Conservation (phyloP, 1,284 basidiomycete genomes). For the Rhodofomes roseus region DNA sequence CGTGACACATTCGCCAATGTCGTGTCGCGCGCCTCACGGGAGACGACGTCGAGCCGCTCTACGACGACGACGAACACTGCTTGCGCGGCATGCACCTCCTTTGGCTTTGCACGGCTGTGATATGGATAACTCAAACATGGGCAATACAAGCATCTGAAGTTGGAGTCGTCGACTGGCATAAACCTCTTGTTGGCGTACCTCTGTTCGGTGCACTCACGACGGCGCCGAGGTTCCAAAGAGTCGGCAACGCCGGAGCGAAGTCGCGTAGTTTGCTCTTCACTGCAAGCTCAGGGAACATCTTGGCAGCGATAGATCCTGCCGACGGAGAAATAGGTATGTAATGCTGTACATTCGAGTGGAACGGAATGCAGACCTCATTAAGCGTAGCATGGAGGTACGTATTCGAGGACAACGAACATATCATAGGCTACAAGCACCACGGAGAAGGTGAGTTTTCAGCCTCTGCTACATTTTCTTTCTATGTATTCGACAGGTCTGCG, state of each 20-base stretch:
- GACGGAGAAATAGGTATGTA: slow-evolving; percentile 73
- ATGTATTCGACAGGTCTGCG: no score
- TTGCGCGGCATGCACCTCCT: background rate
- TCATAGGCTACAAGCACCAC: slow-evolving; percentile 66
- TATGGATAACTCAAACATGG: background rate
- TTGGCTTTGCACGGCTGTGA: background rate
- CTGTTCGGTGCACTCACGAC: slow-evolving; percentile 42
- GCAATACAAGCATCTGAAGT: slow-evolving; percentile 66
- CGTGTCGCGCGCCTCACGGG: background rate
- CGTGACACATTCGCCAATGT: background rate
- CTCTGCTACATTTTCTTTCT: background rate
- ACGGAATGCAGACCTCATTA: slow-evolving; percentile 10
- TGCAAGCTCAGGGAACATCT: slow-evolving; percentile 73
- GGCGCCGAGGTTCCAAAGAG: slow-evolving; percentile 54
- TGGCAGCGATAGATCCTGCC: slow-evolving; percentile 72
- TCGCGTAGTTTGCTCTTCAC: slow-evolving; percentile 57
- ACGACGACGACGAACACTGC: background rate
- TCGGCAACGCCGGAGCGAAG: slow-evolving; percentile 18
- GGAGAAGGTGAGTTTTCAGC: slow-evolving; percentile 48
- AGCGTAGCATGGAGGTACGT: slow-evolving; percentile 77
- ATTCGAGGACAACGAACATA: slow-evolving; percentile 62
- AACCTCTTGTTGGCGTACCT: slow-evolving; percentile 69
- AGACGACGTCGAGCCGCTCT: background rate
- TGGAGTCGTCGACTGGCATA: slow-evolving; percentile 87
- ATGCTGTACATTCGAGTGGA: background rate